phyloP scores from a whole-genome alignment of 2,329 filamentous ascomycete species.

The Paracorniculantispora psalliotae region DNA sequence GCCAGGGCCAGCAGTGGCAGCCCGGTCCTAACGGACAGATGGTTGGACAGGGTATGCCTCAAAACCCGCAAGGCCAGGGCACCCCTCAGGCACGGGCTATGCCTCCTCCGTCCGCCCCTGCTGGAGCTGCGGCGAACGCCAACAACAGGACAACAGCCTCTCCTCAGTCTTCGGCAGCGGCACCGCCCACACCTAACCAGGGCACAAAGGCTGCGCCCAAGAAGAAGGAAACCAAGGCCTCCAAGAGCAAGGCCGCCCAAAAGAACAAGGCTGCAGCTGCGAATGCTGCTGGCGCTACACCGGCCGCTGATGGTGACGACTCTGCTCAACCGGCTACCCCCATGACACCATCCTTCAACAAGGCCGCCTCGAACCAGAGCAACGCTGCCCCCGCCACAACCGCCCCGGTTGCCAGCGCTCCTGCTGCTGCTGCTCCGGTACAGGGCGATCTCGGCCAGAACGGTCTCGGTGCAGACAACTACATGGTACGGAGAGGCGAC shows the following conservation, averaged over 20 bases:
- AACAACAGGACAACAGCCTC: constrained; percentile 55
- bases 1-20: constrained; percentile 34
- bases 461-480: constrained; percentile 42
- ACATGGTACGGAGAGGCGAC: constrained; percentile 36
- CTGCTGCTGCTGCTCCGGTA: constrained; percentile 36
- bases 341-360: constrained; percentile 54
- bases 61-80: constrained; percentile 49
- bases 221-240: constrained; percentile 66
- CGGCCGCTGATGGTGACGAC: constrained; percentile 53
- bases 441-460: constrained; percentile 46
- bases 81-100: constrained; percentile 69
- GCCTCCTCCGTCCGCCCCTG: constrained; percentile 61
- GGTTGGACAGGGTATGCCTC: constrained; percentile 34
- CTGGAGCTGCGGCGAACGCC: constrained; percentile 39
- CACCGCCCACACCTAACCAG: constrained; percentile 73
- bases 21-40: constrained; percentile 38
- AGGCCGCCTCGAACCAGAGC: constrained; percentile 36
- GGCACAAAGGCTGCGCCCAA: constrained; percentile 68
- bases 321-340: constrained; percentile 58
- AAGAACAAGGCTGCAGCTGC: constrained; percentile 35
- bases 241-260: constrained; percentile 49
- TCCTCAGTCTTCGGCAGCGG: constrained; percentile 58
- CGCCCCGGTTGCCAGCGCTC: constrained; percentile 23
- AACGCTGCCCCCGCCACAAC: constrained; percentile 27
- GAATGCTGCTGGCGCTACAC: constrained; percentile 45